A percentile compares a stretch with the other conserved stretches of the same genome.
These are phyloP conservation scores for Ascochyta koolunga DNA, from an alignment of 2,329 filamentous ascomycete genomes.

Conservation along the genomic window DNA sequence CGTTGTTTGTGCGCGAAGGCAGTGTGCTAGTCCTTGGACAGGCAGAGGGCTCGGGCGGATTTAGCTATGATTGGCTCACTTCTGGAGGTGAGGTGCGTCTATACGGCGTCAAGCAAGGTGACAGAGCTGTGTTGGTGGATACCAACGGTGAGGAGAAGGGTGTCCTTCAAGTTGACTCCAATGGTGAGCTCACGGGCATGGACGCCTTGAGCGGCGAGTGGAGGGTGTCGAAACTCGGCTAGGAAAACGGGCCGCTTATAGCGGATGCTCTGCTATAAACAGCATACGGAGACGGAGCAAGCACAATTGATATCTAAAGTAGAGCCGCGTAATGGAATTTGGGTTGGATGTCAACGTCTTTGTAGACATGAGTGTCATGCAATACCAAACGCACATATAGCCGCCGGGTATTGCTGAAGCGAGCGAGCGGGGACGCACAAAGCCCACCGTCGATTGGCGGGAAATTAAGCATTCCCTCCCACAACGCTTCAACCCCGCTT, in stretches of 20 bases:
- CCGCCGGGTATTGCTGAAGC: slow-evolving; percentile 8
- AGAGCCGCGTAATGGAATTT: neutral
- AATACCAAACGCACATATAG: slow-evolving; percentile 1
- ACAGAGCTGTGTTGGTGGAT: slow-evolving; percentile 46
- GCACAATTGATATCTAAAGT: neutral
- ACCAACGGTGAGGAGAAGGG: slow-evolving; percentile 39
- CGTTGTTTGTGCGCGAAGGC: slow-evolving; percentile 51
- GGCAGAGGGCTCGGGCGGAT: slow-evolving; percentile 46
- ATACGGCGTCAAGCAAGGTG: slow-evolving; percentile 46
- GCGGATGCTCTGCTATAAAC: slow-evolving; percentile 3
- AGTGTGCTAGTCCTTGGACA: slow-evolving; percentile 50
- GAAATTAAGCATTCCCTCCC: slow-evolving; percentile 23
- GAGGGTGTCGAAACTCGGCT: slow-evolving; percentile 38
- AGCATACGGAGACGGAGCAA: slow-evolving; percentile 8
- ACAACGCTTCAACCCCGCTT: slow-evolving; percentile 21
- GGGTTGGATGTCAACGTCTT: neutral
- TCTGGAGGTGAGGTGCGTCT: slow-evolving; percentile 47
- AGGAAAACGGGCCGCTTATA: slow-evolving; percentile 16
- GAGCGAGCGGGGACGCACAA: slow-evolving; percentile 1
- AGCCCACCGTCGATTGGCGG: slow-evolving; percentile 26
- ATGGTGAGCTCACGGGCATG: slow-evolving; percentile 38
- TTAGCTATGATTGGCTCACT: slow-evolving; percentile 51
- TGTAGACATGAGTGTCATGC: neutral
- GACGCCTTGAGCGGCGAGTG: slow-evolving; percentile 43
- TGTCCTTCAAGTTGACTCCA: slow-evolving; percentile 34